Percentiles rank a stretch among this genome's conserved stretches.
Evolutionary conservation across 169 alveolate genomes (phyloP).

Genomic region (Theileria equi): DNA sequence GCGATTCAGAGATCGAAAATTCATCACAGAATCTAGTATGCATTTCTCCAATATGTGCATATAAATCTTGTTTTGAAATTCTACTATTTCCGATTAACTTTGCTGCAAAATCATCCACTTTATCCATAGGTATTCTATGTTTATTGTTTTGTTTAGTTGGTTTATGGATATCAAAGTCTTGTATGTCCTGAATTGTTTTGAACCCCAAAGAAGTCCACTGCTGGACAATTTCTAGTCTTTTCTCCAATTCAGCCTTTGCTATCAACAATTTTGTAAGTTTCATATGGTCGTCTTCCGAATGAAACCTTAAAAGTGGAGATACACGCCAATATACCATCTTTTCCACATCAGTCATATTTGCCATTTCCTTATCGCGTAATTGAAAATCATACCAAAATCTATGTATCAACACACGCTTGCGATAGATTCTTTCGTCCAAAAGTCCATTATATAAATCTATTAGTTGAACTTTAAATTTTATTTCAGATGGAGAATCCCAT

Average conservation of each 20-base stretch:
- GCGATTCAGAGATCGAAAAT: conserved; percentile 11
- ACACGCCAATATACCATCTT: conserved; percentile 58
- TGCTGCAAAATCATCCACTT: conserved; percentile 14
- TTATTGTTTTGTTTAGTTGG: conserved; percentile 6
- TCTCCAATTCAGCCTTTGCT: conserved; percentile 36
- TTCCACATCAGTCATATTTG: conserved; percentile 43
- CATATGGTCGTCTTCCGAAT: conserved; percentile 55
- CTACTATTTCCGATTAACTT: conserved; percentile 12
- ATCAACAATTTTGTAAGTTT: conserved; percentile 30
- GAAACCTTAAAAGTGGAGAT: conserved; percentile 57
- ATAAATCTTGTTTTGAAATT: neutral
- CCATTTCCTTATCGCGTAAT: conserved; percentile 25
- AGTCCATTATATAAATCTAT: conserved; percentile 50
- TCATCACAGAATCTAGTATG: conserved; percentile 27
- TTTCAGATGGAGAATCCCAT: conserved; percentile 58
- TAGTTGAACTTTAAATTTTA: conserved; percentile 48
- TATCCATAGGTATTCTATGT: neutral
- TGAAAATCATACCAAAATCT: conserved; percentile 47
- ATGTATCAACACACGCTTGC: conserved; percentile 50
- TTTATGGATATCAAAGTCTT: conserved; percentile 23
- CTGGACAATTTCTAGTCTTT: conserved; percentile 44
- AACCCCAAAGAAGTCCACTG: conserved; percentile 56
- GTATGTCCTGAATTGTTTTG: conserved; percentile 24
- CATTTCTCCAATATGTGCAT: conserved; percentile 17
- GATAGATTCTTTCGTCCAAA: conserved; percentile 51